Evolutionary conservation across 257 asterid species (phyloP), one percentile per base, ranked within the genome.

Genomic region (Knoxia roxburghii): DNA sequence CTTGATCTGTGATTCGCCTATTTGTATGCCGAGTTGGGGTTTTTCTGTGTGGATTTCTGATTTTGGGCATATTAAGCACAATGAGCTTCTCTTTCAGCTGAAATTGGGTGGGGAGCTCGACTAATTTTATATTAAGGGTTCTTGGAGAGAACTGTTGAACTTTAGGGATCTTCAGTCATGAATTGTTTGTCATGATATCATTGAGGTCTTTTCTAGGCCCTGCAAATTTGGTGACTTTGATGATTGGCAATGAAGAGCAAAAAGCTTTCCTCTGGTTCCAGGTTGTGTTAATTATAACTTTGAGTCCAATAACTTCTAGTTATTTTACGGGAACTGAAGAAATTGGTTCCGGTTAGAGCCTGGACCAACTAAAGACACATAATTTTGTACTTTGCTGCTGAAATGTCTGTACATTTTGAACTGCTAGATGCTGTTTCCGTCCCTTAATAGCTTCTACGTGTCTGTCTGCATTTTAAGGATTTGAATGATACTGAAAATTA

Each of bases 21-120:
- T 26, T 40, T 49, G 32, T 43, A 39, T 58, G 29, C 4, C 20
- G 29, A 30, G 23, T 52, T 62, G 33, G 53, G 49, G 24, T 29
- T 52, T 71, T 20, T 53, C 20, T 12, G 48, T 27, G 7, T 27
- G 15, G 29, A 40, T 41, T 40, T 0, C 3, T 68, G 18, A 41
- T 18, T 45, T 45, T 2, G 9, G 40, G 20, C 54, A 39, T n/a
- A n/a, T 27, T 40, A 52, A 45, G 61, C 26, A 24, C 17, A 23
- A 35, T 7, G 26, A 46, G 3, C n/a, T 15, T 14, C 8, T 50
- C 30, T 30, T 29, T 53, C 14, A 7, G 37, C 32, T 37, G 53
- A 62, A 63, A 64, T 64, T 63, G 59, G 49, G 58, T 53, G 55
- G 58, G 40, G 40, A 62, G 40, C 30, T 70, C 24, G 27, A 32